Evolutionary conservation across 2,329 filamentous ascomycete species (phyloP).

Genomic region (Aspergillus pseudoviridinutans): DNA sequence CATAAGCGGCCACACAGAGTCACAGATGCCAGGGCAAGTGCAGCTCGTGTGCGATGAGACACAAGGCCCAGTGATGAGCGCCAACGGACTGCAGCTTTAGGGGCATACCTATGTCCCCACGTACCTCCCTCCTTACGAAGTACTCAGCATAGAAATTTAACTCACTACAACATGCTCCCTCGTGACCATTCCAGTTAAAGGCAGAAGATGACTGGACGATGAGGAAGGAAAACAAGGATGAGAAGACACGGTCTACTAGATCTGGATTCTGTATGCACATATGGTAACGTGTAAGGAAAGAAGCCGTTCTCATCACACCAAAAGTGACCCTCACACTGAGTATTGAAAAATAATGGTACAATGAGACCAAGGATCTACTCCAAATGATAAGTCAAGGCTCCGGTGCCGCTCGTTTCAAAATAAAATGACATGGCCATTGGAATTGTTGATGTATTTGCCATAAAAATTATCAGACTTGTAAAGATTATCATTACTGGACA

Average conservation of each 20-base stretch:
- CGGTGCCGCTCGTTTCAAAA: background rate
- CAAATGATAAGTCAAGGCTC: background rate
- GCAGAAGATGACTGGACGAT: background rate
- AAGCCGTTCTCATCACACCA: background rate
- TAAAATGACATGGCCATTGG: conserved; percentile 14
- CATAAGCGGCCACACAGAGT: conserved; percentile 13
- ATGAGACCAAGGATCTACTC: background rate
- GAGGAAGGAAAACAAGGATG: background rate
- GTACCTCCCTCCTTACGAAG: background rate
- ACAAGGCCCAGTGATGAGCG: background rate
- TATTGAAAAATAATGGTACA: background rate
- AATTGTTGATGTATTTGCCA: conserved; percentile 6
- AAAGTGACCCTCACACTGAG: background rate
- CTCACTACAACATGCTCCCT: background rate
- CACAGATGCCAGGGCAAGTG: conserved; percentile 10
- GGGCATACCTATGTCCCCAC: background rate
- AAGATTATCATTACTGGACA: conserved; percentile 27
- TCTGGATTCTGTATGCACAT: background rate
- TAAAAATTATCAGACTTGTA: conserved; percentile 11
- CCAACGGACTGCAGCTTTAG: background rate
- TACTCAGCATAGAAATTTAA: background rate
- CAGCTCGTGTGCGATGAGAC: conserved; percentile 3
- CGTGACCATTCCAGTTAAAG: background rate
- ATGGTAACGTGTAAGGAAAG: background rate
- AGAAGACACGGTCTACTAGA: background rate